These are phyloP conservation scores for Magnusiomyces magnusii DNA, from an alignment of 1,139 yeast species.

Conservation along the genomic window DNA sequence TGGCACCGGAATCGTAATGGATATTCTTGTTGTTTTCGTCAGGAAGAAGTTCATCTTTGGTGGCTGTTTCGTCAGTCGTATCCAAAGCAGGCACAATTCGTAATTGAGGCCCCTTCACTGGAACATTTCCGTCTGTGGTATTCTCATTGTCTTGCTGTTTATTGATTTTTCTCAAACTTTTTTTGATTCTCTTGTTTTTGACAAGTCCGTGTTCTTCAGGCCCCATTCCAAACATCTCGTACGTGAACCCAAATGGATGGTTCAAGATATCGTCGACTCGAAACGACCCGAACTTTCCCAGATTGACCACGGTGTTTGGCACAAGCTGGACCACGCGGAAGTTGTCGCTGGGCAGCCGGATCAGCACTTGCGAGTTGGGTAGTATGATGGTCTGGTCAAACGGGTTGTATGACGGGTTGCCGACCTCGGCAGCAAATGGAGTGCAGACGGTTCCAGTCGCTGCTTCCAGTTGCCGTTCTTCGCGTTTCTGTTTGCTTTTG, in stretches of 20 bases:
- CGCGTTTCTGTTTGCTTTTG: background rate
- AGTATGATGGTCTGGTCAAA: slow-evolving; percentile 28
- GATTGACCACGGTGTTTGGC: slow-evolving; percentile 50
- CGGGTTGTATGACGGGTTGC: slow-evolving; percentile 6
- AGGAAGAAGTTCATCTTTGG: slow-evolving; percentile 29
- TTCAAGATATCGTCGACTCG: slow-evolving; percentile 72
- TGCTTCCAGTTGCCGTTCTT: background rate
- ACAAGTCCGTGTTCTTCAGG: slow-evolving; percentile 28
- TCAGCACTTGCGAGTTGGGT: slow-evolving; percentile 51
- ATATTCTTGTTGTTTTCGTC: slow-evolving; percentile 58
- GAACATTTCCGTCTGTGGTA: background rate
- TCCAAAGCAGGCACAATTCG: slow-evolving; percentile 18
- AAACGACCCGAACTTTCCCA: slow-evolving; percentile 92
- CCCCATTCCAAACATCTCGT: slow-evolving; percentile 57
- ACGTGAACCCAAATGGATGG: slow-evolving; percentile 78
- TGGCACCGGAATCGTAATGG: slow-evolving; percentile 70
- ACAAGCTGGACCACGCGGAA: slow-evolving; percentile 60
- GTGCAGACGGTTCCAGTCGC: background rate
- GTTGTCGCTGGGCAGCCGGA: slow-evolving; percentile 76
- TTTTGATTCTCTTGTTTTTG: slow-evolving; percentile 18
- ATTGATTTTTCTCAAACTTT: slow-evolving; percentile 29
- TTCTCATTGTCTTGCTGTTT: slow-evolving; percentile 6
- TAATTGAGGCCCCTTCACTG: slow-evolving; percentile 16
- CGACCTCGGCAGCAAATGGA: background rate
- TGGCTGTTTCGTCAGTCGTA: slow-evolving; percentile 12